Conservation (phyloP, 176 grass and related monocot genomes). For the Olyra latifolia region DNA sequence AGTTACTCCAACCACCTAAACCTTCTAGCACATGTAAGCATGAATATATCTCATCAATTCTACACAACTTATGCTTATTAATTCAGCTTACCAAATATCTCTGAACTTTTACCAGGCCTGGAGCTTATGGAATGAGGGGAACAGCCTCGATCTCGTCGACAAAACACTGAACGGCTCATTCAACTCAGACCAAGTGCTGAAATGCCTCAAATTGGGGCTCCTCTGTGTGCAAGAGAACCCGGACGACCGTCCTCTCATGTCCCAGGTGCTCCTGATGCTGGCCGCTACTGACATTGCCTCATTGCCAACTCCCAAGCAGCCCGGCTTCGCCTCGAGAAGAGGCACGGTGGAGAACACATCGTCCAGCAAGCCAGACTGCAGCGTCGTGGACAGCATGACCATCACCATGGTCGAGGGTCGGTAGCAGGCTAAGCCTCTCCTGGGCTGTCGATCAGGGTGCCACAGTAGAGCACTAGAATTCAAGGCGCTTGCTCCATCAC, state of each 20-base stretch:
- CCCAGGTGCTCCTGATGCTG: conserved; percentile 51
- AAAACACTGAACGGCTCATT: conserved; percentile 43
- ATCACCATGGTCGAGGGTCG: conserved; percentile 51
- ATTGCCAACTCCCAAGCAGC: conserved; percentile 47
- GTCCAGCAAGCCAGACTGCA: conserved; percentile 43
- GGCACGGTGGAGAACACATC: conserved; percentile 33
- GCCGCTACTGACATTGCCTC: conserved; percentile 28
- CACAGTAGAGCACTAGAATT: not conserved
- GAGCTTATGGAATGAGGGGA: conserved; percentile 48
- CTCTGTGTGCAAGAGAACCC: conserved; percentile 63
- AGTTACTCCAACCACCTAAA: conserved; percentile 42
- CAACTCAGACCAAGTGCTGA: conserved; percentile 41
- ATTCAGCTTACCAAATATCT: not conserved
- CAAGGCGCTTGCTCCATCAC: not conserved
- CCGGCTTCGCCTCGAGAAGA: conserved; percentile 47
- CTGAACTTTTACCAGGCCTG: conserved; percentile 36
- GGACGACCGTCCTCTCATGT: conserved; percentile 58
- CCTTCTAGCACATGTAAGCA: conserved; percentile 55
- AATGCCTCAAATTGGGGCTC: conserved; percentile 51
- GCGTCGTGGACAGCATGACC: conserved; percentile 50
- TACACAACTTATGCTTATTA: not conserved
- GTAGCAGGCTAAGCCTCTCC: not conserved
- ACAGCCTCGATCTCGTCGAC: conserved; percentile 43
- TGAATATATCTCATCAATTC: not conserved
- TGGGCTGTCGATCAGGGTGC: not conserved